These are phyloP conservation scores for Pichia insulana DNA, from an alignment of 805 yeast species.

Conservation along the genomic window DNA sequence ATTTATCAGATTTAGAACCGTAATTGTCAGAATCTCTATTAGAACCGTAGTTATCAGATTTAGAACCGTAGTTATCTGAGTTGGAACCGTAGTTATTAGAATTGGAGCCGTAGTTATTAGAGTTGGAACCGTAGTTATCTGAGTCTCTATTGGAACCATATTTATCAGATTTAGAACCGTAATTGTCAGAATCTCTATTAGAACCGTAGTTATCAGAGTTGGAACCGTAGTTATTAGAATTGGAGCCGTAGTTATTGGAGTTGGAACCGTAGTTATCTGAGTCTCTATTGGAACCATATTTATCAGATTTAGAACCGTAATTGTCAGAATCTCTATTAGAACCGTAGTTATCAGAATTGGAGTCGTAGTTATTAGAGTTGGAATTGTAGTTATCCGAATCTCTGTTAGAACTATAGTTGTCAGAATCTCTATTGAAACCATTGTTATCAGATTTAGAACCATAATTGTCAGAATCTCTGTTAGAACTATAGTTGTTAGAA, in stretches of 20 bases:
- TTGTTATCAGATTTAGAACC: constrained; percentile 15
- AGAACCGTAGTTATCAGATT: constrained; percentile 10
- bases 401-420: constrained; percentile 17
- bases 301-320: too few species aligned
- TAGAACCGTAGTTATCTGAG: background rate
- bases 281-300: too few species aligned
- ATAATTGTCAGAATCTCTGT: too few species aligned
- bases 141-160: too few species aligned
- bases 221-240: constrained; percentile 18
- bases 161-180: constrained; percentile 19
- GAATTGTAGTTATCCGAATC: constrained; percentile 12
- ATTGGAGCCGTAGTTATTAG: too few species aligned
- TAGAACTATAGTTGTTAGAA: constrained; percentile 11
- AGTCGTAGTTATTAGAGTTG: constrained; percentile 25
- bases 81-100: too few species aligned
- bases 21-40: too few species aligned
- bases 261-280: constrained; percentile 20
- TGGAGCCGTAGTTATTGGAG: too few species aligned
- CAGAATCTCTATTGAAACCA: constrained; percentile 30
- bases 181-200: constrained; percentile 13
- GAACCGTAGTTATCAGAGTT: constrained; percentile 1
- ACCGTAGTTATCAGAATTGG: constrained; percentile 12
- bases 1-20: too few species aligned
- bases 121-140: constrained; percentile 21
- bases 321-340: too few species aligned